Conservation (phyloP, 495 filamentous ascomycete genomes). For the Penicillium pulvis region DNA sequence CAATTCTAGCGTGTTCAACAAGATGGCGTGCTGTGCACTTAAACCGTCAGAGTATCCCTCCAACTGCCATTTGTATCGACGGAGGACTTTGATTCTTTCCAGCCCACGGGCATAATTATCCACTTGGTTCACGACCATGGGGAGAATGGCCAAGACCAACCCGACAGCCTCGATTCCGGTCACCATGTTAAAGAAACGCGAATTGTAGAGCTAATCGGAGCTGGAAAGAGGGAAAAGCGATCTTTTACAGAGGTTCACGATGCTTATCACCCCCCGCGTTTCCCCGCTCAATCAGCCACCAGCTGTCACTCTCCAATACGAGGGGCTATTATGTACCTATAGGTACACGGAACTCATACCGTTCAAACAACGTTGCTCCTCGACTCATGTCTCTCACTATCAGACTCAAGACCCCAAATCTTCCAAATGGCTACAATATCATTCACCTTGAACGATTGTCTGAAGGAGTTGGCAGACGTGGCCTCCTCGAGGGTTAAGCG, state of each 20-base stretch:
- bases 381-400: too few species aligned
- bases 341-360: too few species aligned
- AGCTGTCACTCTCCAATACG: too few species aligned
- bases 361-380: too few species aligned
- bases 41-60: background rate
- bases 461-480: background rate
- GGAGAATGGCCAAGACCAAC: slow-evolving; percentile 27
- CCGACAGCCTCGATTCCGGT: slow-evolving; percentile 31
- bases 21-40: background rate
- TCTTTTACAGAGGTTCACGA: too few species aligned
- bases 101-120: slow-evolving; percentile 29
- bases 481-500: background rate
- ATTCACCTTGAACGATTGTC: background rate
- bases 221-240: too few species aligned
- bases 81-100: slow-evolving; percentile 9
- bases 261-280: too few species aligned
- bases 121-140: slow-evolving; percentile 30
- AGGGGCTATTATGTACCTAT: too few species aligned
- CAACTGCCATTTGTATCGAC: background rate
- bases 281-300: too few species aligned
- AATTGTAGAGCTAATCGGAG: too few species aligned
- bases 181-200: slow-evolving; percentile 10
- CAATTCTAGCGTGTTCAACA: background rate
- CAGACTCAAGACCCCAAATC: too few species aligned
- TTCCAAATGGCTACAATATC: background rate